phyloP scores from a whole-genome alignment of 441 rosid species.

The Pelargonium citronellum region DNA sequence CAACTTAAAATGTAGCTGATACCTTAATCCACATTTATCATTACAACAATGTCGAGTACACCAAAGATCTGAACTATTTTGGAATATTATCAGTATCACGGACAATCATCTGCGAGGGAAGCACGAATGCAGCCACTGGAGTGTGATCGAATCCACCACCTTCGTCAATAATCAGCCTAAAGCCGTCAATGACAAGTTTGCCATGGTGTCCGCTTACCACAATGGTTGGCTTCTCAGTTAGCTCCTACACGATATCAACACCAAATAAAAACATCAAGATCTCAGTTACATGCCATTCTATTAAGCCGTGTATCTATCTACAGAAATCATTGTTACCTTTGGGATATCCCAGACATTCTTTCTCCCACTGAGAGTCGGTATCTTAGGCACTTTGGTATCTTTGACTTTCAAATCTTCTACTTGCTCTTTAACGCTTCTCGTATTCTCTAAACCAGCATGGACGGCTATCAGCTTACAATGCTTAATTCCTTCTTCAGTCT shows the following conservation, averaged over 20 bases:
- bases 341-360: slow-evolving; percentile 74
- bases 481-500: slow-evolving; percentile 41
- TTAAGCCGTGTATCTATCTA: too few species aligned
- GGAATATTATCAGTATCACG: slow-evolving; percentile 36
- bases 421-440: slow-evolving; percentile 49
- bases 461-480: slow-evolving; percentile 63
- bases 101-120: slow-evolving; percentile 52
- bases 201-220: slow-evolving; percentile 82
- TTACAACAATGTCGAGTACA: neutral
- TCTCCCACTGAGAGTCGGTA: slow-evolving; percentile 61
- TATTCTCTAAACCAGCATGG: slow-evolving; percentile 74
- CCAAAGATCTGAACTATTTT: slow-evolving; percentile 7
- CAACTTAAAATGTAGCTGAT: too few species aligned
- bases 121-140: slow-evolving; percentile 70
- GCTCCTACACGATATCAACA: slow-evolving; percentile 33
- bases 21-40: neutral
- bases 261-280: slow-evolving; percentile 3
- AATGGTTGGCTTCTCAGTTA: slow-evolving; percentile 41
- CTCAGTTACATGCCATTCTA: slow-evolving; percentile 11
- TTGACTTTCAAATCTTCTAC: slow-evolving; percentile 49
- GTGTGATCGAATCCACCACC: slow-evolving; percentile 58
- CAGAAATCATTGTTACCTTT: slow-evolving; percentile 47
- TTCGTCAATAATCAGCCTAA: slow-evolving; percentile 77
- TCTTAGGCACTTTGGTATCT: slow-evolving; percentile 50
- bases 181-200: slow-evolving; percentile 65